Conservation (phyloP, 208 protist genomes). For the Leishmania tarentolae region DNA sequence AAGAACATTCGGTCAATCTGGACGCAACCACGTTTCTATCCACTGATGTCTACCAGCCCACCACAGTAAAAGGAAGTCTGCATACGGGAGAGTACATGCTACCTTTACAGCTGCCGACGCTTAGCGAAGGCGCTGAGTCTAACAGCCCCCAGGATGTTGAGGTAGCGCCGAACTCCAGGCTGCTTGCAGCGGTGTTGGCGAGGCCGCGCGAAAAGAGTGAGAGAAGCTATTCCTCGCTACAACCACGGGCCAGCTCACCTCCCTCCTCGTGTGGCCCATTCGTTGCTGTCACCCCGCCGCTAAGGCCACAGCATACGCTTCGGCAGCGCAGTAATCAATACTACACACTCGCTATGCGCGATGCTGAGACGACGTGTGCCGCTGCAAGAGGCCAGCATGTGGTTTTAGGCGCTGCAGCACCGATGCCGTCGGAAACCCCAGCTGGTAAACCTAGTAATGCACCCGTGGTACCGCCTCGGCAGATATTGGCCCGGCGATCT, state of each 20-base stretch:
- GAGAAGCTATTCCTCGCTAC: not conserved
- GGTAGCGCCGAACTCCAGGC: not conserved
- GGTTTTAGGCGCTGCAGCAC: not conserved
- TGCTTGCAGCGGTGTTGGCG: not conserved
- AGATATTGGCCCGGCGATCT: slow-evolving; percentile 6
- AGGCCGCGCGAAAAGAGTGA: slow-evolving; percentile 5
- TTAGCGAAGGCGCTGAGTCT: not conserved
- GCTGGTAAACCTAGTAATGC: not conserved
- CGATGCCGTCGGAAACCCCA: slow-evolving; percentile 5
- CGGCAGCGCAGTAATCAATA: slow-evolving; percentile 5
- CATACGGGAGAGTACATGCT: slow-evolving; percentile 11
- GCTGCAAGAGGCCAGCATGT: not conserved
- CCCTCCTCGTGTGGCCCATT: not conserved
- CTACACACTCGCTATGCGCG: not conserved
- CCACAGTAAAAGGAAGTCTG: not conserved
- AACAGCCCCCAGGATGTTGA: slow-evolving; percentile 3
- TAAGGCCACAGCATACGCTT: not conserved
- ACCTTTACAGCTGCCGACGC: slow-evolving; percentile 6
- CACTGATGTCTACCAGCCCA: not conserved
- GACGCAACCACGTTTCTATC: not conserved
- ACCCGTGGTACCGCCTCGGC: slow-evolving; percentile 9
- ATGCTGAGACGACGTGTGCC: not conserved
- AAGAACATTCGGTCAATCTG: slow-evolving; percentile 8
- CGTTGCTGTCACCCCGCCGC: not conserved
- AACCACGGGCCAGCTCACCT: not conserved